Evolutionary conservation across 345 rosid genomes (phyloP), one percentile per base, ranked within the genome.

Genomic region (Dipteronia sinensis): DNA sequence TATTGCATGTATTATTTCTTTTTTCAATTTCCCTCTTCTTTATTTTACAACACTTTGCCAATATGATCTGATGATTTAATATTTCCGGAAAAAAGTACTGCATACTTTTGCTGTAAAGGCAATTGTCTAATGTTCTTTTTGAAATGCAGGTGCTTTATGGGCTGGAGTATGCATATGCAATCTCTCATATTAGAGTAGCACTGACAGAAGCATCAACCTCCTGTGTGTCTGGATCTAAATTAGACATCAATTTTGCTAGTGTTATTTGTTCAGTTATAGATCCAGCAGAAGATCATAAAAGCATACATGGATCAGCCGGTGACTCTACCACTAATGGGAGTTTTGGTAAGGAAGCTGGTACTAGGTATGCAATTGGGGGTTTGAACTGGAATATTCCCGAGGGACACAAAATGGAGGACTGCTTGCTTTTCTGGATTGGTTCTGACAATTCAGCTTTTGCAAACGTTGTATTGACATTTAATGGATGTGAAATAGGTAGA

Each of bases 401-500:
- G 72, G 90, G 94, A 79, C 76, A 69, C 61, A 94, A 78, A 82
- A 88, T 90, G 82, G 99, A 91, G 72, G 93, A 89, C 63, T 86
- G 81, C 88, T 63, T 87, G 75, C 87, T 96, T 78, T 87, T 89
- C 71, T 96, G 95, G 95, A 86, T 96, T 51, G 98, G 97, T 69
- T 86, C 90, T 22, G 92, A 85, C 63, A 87, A 77, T 92, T 72
- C 97, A 82, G 97, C 99, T 34, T 96, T 94, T 74, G 85, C 90
- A 67, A 94, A 96, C 80, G 85, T 89, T 72, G 97, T 96, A 65
- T 79, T 92, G 62, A 92, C 95, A 73, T 96, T 88, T 80, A 96
- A 87, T 84, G 81, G 91, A 69, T 94, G 93, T 72, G 98, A 91
- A 82, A 86, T 94, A 87, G 97, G 99, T 94, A 87, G 34, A 68